phyloP scores from a whole-genome alignment of 2,329 filamentous ascomycete genomes.

The Colletotrichum graminicola region DNA sequence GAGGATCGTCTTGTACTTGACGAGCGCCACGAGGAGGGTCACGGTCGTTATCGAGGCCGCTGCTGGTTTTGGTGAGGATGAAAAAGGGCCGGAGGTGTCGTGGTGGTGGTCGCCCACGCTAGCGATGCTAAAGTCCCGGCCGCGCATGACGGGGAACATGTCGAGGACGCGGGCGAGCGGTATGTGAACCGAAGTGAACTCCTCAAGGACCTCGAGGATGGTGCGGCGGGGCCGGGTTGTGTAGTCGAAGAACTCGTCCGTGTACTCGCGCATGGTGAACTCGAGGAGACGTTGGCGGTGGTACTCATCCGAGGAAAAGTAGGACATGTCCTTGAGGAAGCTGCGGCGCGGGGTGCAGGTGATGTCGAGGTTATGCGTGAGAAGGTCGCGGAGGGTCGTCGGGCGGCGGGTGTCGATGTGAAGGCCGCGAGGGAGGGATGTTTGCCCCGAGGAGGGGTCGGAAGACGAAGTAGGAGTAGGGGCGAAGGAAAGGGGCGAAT shows the following conservation, averaged over 20 bases:
- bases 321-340: slow-evolving; percentile 84
- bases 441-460: slow-evolving; percentile 21
- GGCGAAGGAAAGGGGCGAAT: slow-evolving; percentile 65
- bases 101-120: slow-evolving; percentile 70
- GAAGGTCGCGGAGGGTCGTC: slow-evolving; percentile 78
- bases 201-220: slow-evolving; percentile 91
- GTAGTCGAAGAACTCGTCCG: slow-evolving; percentile 96
- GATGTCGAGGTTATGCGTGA: slow-evolving; percentile 89
- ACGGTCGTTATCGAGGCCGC: slow-evolving; percentile 57
- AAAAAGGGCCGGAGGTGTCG: background rate
- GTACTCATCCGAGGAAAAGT: slow-evolving; percentile 77
- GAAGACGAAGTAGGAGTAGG: background rate
- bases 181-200: slow-evolving; percentile 87
- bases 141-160: slow-evolving; percentile 84
- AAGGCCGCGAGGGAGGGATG: slow-evolving; percentile 48
- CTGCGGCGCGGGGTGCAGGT: slow-evolving; percentile 88
- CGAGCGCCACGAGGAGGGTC: slow-evolving; percentile 85
- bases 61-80: slow-evolving; percentile 40
- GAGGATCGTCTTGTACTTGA: slow-evolving; percentile 91
- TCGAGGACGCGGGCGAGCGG: slow-evolving; percentile 79
- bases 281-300: slow-evolving; percentile 88
- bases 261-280: slow-evolving; percentile 81
- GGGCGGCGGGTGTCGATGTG: slow-evolving; percentile 51
- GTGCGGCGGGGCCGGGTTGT: slow-evolving; percentile 90
- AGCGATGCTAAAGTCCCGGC: slow-evolving; percentile 93